Conservation (phyloP, 2,329 filamentous ascomycete species). For the Claviceps paspali region DNA sequence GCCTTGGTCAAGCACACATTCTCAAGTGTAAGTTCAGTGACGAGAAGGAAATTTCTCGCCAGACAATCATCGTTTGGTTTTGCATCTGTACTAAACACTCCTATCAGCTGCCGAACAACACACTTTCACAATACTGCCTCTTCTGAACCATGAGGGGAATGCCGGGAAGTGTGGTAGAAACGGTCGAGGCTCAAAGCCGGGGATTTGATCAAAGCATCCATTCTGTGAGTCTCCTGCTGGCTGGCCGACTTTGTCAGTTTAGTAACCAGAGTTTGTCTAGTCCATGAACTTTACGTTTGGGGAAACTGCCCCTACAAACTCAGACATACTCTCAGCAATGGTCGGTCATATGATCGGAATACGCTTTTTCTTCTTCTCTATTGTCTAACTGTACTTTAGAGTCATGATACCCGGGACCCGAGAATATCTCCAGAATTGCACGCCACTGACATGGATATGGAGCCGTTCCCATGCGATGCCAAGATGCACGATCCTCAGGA, state of each 20-base stretch:
- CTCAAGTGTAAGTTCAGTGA: neutral
- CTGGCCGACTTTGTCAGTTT: neutral
- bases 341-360: neutral
- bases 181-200: neutral
- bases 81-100: neutral
- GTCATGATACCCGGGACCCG: neutral
- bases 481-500: neutral
- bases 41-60: neutral
- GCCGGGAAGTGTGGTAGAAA: neutral
- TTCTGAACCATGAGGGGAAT: neutral
- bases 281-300: neutral
- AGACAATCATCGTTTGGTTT: neutral
- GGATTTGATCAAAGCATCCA: neutral
- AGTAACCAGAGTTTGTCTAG: neutral
- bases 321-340: neutral
- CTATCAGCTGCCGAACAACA: neutral
- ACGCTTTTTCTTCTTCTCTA: neutral
- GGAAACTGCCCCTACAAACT: neutral
- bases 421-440: constrained; percentile 1
- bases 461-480: neutral
- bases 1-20: too few species aligned
- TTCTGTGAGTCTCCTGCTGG: neutral
- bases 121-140: too few species aligned
- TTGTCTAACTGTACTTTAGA: neutral
- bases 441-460: neutral